Evolutionary conservation across 1,284 basidiomycete genomes (phyloP), one percentile per base, ranked within the genome.

Genomic region (Stereum hirsutum): DNA sequence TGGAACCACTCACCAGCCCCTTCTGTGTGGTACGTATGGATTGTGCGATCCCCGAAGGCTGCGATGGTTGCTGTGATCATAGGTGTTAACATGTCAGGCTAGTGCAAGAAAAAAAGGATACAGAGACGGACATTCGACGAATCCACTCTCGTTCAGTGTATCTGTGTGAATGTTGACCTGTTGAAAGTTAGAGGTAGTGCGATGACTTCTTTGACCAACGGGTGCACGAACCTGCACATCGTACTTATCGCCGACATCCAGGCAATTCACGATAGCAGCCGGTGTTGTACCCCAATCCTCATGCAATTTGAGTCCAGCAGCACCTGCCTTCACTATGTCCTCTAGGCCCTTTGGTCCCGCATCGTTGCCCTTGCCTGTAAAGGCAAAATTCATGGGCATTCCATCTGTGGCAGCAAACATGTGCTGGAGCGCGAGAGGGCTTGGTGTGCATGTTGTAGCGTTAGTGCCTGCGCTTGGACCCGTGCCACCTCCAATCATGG

Each of bases 221-320:
- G 23, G 14, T 14, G 15, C 3, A 27, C 32, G 54, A 47, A 85
- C 84, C 72, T 97, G 94, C 6, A 99, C 89, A 57, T 99, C 96
- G 59, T 89, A 94, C 54, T 91, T 76, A 57, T 99, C 92, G 2
- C 75, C 94, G 14, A 97, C 75, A 45, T 81, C 78, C 49, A 99
- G 69, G 48, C 81, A 85, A 39, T 75, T 83, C 52, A 74, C 70
- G 54, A 99, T 98, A 0, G 78, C 78, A 12, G 80, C 81, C 0
- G 95, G 95, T 1, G 94, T 97, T 17, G 81, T 76, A 4, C 96
- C 96, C 96, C 96, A 99, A 62, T 99, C 96, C 60, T 99, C 96
- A 57, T 99, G 96, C 45, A 99, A 64, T 66, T 99, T 99, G 52
- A 99, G 62, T 1, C 94, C 94, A 20, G 77, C 81, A 0, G 92